These are phyloP conservation scores for Farysia itapuensis DNA, from an alignment of 1,284 basidiomycete genomes.

Conservation along the genomic window DNA sequence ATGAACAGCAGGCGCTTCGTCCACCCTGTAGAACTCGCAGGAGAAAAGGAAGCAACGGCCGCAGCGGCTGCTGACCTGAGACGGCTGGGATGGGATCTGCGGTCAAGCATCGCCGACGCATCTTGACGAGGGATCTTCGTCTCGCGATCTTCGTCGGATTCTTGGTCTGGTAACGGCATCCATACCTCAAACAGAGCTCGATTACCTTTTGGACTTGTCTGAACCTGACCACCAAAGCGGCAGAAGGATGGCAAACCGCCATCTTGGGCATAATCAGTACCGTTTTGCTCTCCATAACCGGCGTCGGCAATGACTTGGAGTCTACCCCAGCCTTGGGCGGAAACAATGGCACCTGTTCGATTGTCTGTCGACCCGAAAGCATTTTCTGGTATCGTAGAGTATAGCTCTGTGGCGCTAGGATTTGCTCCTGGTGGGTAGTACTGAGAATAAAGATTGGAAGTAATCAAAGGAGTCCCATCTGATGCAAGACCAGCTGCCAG, in stretches of 20 bases:
- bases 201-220: conserved; percentile 8
- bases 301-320: conserved; percentile 15
- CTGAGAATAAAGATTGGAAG: conserved; percentile 4
- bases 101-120: neutral
- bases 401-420: conserved; percentile 16
- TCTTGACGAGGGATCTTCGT: neutral
- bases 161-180: conserved; percentile 29
- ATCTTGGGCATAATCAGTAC: neutral
- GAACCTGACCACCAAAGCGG: conserved; percentile 30
- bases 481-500: conserved; percentile 3
- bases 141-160: neutral
- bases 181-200: conserved; percentile 33
- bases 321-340: conserved; percentile 13
- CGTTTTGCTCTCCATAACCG: conserved; percentile 26
- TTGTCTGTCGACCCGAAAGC: conserved; percentile 16
- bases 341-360: conserved; percentile 9
- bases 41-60: conserved; percentile 3
- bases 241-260: conserved; percentile 40
- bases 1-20: conserved; percentile 24
- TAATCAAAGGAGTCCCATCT: conserved; percentile 1
- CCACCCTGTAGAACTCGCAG: conserved; percentile 20
- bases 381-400: conserved; percentile 9
- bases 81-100: neutral
- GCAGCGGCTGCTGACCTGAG: neutral
- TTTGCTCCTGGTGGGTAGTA: conserved; percentile 24